These are phyloP conservation scores for Penstemon eatonii DNA, from an alignment of 257 asterid genomes.

Conservation along the genomic window DNA sequence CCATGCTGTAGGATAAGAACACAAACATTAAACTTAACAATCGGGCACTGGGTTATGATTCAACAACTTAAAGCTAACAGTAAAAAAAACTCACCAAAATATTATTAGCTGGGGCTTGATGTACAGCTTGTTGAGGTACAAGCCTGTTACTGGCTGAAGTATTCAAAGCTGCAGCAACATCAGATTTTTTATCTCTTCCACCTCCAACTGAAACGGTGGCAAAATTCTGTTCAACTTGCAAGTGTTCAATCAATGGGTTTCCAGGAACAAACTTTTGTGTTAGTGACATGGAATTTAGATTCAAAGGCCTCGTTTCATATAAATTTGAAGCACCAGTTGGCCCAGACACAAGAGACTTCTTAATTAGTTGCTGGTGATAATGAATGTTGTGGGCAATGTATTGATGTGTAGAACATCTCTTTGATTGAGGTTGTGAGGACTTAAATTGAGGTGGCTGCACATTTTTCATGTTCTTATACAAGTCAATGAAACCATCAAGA, in stretches of 20 bases:
- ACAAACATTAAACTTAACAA: conserved; percentile 11
- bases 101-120: conserved; percentile 39
- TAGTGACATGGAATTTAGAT: conserved; percentile 30
- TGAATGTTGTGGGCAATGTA: conserved; percentile 49
- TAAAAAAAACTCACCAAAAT: conserved; percentile 39
- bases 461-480: conserved; percentile 5
- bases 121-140: conserved; percentile 41
- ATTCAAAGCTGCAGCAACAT: conserved; percentile 33
- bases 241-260: conserved; percentile 29
- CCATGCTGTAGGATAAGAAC: conserved; percentile 36
- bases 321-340: conserved; percentile 34
- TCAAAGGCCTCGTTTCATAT: conserved; percentile 29
- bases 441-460: conserved; percentile 51
- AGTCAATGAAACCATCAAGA: conserved; percentile 16
- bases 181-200: conserved; percentile 41
- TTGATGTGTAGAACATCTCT: conserved; percentile 57
- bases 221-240: conserved; percentile 29
- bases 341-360: conserved; percentile 37
- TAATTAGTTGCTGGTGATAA: conserved; percentile 43
- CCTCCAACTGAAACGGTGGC: conserved; percentile 18
- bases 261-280: conserved; percentile 28
- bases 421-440: conserved; percentile 42
- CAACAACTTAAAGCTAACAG: conserved; percentile 3
- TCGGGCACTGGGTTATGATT: conserved; percentile 1
- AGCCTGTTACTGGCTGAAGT: conserved; percentile 26